Conservation (phyloP, 78 protist genomes). For the Andalucia godoyi region DNA sequence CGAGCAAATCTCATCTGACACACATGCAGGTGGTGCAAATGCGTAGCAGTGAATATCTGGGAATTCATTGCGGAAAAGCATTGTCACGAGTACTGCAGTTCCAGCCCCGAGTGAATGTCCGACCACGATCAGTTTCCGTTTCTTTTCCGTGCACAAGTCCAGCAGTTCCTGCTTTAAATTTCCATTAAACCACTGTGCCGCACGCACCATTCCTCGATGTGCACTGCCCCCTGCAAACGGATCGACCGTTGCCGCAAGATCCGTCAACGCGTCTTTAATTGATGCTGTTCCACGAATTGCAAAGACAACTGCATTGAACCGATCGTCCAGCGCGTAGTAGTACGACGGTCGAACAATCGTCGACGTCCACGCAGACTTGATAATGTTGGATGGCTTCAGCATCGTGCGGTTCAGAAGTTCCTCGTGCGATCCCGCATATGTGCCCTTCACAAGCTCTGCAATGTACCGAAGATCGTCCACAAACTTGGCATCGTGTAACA, state of each 20-base stretch:
- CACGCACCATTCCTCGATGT: neutral
- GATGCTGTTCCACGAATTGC: slow-evolving; percentile 18
- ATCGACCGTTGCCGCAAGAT: neutral
- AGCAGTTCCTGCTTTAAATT: neutral
- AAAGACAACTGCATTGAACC: neutral
- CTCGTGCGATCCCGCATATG: too few relatives aligned
- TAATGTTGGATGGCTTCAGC: too few relatives aligned
- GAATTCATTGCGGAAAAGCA: neutral
- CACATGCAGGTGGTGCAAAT: slow-evolving; percentile 1
- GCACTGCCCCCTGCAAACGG: neutral
- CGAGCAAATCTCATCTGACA: neutral
- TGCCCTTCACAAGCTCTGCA: too few relatives aligned
- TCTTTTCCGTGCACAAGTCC: neutral
- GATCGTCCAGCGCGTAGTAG: neutral
- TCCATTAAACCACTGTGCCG: neutral
- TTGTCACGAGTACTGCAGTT: slow-evolving; percentile 7
- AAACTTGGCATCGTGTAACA: too few relatives aligned
- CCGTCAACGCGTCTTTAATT: neutral
- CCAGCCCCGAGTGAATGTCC: slow-evolving; percentile 42
- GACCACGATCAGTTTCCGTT: neutral
- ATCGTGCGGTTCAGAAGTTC: too few relatives aligned
- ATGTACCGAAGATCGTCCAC: too few relatives aligned
- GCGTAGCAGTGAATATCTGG: neutral
- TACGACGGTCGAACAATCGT: neutral
- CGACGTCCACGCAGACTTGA: neutral